Percentiles rank a stretch among this genome's conserved stretches.
Conservation (phyloP, 768 basidiomycete genomes). For the Leccinum longicurvipes region DNA sequence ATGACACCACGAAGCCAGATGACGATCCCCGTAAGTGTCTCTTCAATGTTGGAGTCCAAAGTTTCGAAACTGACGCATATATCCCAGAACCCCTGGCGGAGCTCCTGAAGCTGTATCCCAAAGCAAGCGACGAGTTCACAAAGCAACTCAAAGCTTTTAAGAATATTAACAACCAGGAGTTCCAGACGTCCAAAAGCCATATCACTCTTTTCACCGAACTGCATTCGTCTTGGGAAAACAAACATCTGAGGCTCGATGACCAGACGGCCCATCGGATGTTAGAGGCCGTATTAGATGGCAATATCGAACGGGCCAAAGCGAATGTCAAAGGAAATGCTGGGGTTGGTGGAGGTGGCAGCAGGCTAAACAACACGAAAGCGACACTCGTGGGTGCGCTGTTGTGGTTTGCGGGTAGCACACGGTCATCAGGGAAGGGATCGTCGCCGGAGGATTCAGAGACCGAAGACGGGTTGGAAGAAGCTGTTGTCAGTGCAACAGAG, state of each 20-base stretch:
- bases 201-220: slow-evolving; percentile 13
- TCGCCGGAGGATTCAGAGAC: not conserved
- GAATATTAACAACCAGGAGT: slow-evolving; percentile 9
- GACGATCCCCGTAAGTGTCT: slow-evolving; percentile 4
- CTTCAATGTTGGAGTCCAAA: not conserved
- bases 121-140: not conserved
- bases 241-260: not conserved
- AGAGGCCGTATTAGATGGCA: slow-evolving; percentile 2
- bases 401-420: not conserved
- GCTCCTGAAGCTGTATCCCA: slow-evolving; percentile 10
- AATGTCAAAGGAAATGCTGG: not conserved
- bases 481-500: slow-evolving; percentile 1
- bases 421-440: not conserved
- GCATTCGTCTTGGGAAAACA: not conserved
- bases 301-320: slow-evolving; percentile 3
- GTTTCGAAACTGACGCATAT: not conserved
- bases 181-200: slow-evolving; percentile 13
- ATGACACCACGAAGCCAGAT: not conserved
- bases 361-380: no score
- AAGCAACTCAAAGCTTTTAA: slow-evolving; percentile 1
- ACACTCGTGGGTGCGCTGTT: no score
- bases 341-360: not conserved
- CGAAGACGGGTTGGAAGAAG: not conserved
- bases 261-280: not conserved
- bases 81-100: slow-evolving; percentile 10